A percentile compares a stretch with the other conserved stretches of the same genome.
These are phyloP conservation scores for Fusarium abutilonis DNA, from an alignment of 2,329 filamentous ascomycete species.

Conservation along the genomic window DNA sequence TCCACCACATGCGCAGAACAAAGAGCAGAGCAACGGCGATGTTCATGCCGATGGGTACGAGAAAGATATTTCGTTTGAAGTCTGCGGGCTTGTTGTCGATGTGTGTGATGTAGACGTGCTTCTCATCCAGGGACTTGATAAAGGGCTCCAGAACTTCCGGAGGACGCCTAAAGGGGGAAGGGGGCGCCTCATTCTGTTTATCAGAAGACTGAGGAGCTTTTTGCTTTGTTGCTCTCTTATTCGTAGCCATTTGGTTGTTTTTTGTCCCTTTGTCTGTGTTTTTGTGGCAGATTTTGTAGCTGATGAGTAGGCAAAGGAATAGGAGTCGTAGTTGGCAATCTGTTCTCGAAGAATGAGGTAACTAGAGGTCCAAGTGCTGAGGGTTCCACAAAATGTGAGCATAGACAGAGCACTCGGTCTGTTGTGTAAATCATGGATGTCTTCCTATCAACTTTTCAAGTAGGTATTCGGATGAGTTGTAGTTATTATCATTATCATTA, in stretches of 20 bases:
- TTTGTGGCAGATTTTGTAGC: slow-evolving; percentile 7
- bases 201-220: slow-evolving; percentile 40
- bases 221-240: slow-evolving; percentile 50
- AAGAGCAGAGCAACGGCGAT: slow-evolving; percentile 71
- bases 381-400: slow-evolving; percentile 33
- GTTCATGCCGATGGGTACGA: slow-evolving; percentile 82
- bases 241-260: slow-evolving; percentile 46
- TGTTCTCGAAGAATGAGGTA: slow-evolving; percentile 32
- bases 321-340: slow-evolving; percentile 30
- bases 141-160: slow-evolving; percentile 72
- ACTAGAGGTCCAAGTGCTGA: slow-evolving; percentile 8
- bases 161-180: slow-evolving; percentile 74
- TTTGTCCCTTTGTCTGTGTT: neutral
- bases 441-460: neutral
- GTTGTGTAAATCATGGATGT: neutral
- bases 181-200: slow-evolving; percentile 53
- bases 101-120: slow-evolving; percentile 85
- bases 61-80: slow-evolving; percentile 85
- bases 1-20: slow-evolving; percentile 72
- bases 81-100: slow-evolving; percentile 75
- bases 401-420: slow-evolving; percentile 2
- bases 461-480: neutral
- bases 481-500: neutral
- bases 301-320: slow-evolving; percentile 9
- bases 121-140: slow-evolving; percentile 70